Conservation (phyloP, 2,329 filamentous ascomycete genomes). For the Trichoderma atroviride region DNA sequence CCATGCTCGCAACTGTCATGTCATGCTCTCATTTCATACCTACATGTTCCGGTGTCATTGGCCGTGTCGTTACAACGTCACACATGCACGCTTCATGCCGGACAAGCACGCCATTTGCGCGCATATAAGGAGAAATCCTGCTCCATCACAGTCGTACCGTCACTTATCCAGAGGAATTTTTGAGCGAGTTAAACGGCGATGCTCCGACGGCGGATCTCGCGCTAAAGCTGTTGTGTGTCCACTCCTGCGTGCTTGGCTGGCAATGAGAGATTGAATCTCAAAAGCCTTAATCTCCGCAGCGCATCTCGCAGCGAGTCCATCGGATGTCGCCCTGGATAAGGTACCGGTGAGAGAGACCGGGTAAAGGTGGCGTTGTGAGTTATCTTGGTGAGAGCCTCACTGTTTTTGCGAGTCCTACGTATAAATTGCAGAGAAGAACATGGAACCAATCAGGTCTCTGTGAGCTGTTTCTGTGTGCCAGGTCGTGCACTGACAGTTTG, state of each 20-base stretch:
- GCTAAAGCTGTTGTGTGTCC: not conserved
- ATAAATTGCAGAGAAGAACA: not conserved
- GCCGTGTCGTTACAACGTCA: not conserved
- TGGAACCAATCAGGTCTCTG: no score
- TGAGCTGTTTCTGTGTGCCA: no score
- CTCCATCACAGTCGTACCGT: not conserved
- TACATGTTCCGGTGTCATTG: not conserved
- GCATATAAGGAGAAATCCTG: not conserved
- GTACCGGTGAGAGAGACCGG: not conserved
- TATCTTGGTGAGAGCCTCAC: not conserved
- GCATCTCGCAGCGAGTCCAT: not conserved
- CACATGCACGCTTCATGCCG: not conserved
- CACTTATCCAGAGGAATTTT: not conserved
- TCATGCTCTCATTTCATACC: not conserved
- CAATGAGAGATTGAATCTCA: not conserved
- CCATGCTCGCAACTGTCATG: not conserved
- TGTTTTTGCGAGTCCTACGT: not conserved
- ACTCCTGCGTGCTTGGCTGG: not conserved
- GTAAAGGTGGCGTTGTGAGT: not conserved
- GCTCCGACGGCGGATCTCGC: conserved; percentile 3
- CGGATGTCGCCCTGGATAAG: not conserved
- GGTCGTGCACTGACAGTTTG: not conserved
- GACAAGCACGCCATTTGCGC: not conserved
- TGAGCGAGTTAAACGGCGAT: not conserved
- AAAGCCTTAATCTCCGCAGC: not conserved